phyloP scores from a whole-genome alignment of 805 yeast species.

The Candida maltosa region DNA sequence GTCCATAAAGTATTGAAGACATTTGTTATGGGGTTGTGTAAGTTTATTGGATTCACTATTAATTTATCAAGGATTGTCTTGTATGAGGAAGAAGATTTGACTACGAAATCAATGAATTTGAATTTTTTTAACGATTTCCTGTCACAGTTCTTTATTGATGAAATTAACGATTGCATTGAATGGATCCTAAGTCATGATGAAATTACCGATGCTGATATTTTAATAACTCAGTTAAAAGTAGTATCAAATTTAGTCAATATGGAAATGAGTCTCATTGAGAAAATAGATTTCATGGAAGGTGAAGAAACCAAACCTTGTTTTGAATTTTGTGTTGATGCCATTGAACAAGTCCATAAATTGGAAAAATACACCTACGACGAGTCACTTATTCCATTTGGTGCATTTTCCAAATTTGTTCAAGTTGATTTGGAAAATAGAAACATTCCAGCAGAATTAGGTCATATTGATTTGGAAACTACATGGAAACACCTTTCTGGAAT shows the following conservation, averaged over 20 bases:
- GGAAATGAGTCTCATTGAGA: slow-evolving; percentile 12
- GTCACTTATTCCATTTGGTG: slow-evolving; percentile 15
- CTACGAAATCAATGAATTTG: slow-evolving; percentile 59
- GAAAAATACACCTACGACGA: neutral
- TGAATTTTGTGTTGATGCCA: slow-evolving; percentile 16
- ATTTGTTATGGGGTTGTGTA: slow-evolving; percentile 51
- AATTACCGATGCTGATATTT: neutral
- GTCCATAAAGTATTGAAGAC: slow-evolving; percentile 51
- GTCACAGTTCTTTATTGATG: slow-evolving; percentile 17
- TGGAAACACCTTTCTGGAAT: slow-evolving; percentile 16
- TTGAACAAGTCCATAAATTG: slow-evolving; percentile 8
- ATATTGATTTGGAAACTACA: slow-evolving; percentile 18
- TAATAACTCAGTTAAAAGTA: slow-evolving; percentile 22
- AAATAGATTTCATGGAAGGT: slow-evolving; percentile 3
- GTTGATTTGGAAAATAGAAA: slow-evolving; percentile 32
- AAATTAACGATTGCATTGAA: slow-evolving; percentile 29
- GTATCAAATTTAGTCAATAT: slow-evolving; percentile 24
- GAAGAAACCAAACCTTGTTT: slow-evolving; percentile 2
- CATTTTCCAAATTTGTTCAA: slow-evolving; percentile 36
- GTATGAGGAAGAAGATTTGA: slow-evolving; percentile 74
- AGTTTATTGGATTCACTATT: slow-evolving; percentile 47
- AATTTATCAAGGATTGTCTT: slow-evolving; percentile 55
- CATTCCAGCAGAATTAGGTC: slow-evolving; percentile 33
- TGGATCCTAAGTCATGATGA: slow-evolving; percentile 20
- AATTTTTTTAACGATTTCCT: slow-evolving; percentile 23